Conservation (phyloP, 139 green algal species). For the Tetradesmus lagerheimii region DNA sequence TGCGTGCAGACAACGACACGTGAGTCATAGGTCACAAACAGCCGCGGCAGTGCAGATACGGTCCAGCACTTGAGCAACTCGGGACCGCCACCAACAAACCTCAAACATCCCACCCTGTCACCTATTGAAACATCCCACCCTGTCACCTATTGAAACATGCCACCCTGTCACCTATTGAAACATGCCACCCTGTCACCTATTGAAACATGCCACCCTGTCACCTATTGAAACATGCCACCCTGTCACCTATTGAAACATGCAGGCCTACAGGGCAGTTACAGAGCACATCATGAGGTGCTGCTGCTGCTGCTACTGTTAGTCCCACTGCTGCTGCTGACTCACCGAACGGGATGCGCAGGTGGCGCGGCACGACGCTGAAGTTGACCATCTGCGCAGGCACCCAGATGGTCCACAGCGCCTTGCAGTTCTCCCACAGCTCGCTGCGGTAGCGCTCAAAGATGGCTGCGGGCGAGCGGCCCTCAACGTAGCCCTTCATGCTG, state of each 20-base stretch:
- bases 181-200: too few relatives aligned
- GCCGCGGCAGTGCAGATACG: neutral
- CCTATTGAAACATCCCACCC: too few relatives aligned
- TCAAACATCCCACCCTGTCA: too few relatives aligned
- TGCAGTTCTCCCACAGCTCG: slow-evolving; percentile 89
- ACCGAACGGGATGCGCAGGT: slow-evolving; percentile 88
- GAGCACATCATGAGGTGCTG: too few relatives aligned
- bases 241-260: too few relatives aligned
- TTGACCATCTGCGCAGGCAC: slow-evolving; percentile 88
- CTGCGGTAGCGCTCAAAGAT: slow-evolving; percentile 76
- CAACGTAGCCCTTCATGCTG: slow-evolving; percentile 76
- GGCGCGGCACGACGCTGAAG: slow-evolving; percentile 86
- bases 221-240: too few relatives aligned
- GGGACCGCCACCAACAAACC: neutral
- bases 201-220: too few relatives aligned
- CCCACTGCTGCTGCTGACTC: neutral
- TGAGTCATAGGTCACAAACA: neutral
- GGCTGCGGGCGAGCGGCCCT: slow-evolving; percentile 60
- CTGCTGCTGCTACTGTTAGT: neutral
- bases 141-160: too few relatives aligned
- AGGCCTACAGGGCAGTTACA: too few relatives aligned
- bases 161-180: too few relatives aligned
- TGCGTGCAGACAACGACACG: neutral
- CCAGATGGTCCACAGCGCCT: slow-evolving; percentile 90
- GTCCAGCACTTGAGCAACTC: neutral